A percentile compares a stretch with the other conserved stretches of the same genome.
Conservation (phyloP, 2,329 filamentous ascomycete genomes). For the Bimuria novae-zelandiae region DNA sequence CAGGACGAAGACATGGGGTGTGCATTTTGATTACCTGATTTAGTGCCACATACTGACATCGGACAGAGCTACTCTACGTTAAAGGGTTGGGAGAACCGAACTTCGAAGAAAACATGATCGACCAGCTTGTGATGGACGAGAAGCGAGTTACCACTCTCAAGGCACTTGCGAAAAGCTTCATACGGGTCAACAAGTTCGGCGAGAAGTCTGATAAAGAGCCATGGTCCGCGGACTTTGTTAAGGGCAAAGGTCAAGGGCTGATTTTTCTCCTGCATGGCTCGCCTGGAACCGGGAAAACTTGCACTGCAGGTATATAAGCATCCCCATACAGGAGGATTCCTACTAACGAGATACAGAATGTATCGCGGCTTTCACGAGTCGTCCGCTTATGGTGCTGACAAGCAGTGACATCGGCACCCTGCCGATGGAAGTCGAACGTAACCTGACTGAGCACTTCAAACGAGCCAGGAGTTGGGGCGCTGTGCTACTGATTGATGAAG, state of each 20-base stretch:
- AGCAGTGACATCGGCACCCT: constrained; percentile 35
- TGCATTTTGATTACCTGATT: not conserved
- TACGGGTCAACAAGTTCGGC: constrained; percentile 16
- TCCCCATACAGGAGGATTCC: too few species aligned
- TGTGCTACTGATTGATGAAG: constrained; percentile 56
- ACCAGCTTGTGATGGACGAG: constrained; percentile 37
- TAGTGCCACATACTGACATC: not conserved
- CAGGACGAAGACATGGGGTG: constrained; percentile 17
- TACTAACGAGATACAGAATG: constrained; percentile 29
- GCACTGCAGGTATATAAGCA: constrained; percentile 33
- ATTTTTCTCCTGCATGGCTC: constrained; percentile 46
- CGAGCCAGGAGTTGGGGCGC: constrained; percentile 29
- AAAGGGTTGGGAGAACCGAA: constrained; percentile 25
- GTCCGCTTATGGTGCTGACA: constrained; percentile 37
- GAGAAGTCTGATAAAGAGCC: constrained; percentile 6
- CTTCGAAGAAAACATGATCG: constrained; percentile 36
- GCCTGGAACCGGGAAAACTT: constrained; percentile 18
- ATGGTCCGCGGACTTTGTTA: constrained; percentile 55
- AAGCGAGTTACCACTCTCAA: constrained; percentile 29
- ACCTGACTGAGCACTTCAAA: constrained; percentile 20
- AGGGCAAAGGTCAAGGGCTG: constrained; percentile 56
- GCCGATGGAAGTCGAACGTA: constrained; percentile 6
- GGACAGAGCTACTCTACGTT: constrained; percentile 26
- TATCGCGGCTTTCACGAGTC: constrained; percentile 38
- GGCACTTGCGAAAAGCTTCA: constrained; percentile 33